Conservation (phyloP, 768 basidiomycete species). For the Grammothele lineata region DNA sequence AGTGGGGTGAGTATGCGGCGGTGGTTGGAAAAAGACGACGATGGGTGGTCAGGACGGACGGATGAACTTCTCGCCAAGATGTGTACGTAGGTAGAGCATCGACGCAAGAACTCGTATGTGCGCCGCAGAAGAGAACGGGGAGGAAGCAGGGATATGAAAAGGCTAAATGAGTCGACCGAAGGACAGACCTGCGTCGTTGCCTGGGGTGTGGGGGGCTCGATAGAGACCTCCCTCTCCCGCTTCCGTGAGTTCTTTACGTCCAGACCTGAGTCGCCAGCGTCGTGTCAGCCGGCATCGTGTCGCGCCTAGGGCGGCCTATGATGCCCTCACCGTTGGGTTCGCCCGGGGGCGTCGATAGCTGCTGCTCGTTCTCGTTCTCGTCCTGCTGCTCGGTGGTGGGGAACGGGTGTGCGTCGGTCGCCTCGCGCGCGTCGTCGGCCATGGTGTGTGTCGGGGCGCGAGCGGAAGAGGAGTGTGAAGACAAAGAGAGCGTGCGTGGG, state of each 20-base stretch:
- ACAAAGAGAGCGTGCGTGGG: conserved; percentile 10
- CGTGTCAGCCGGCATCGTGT: neutral
- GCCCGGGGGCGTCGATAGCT: conserved; percentile 10
- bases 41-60: neutral
- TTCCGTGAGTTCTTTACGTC: conserved; percentile 57
- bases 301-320: neutral
- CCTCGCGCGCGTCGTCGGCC: conserved; percentile 1
- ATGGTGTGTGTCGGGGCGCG: neutral
- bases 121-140: too few species aligned
- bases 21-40: neutral
- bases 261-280: conserved; percentile 7
- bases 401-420: neutral
- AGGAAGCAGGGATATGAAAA: neutral
- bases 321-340: conserved; percentile 10
- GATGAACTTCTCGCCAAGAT: neutral
- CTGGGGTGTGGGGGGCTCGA: conserved; percentile 52
- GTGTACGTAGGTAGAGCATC: neutral
- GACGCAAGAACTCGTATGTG: too few species aligned
- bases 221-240: conserved; percentile 73
- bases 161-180: conserved; percentile 10
- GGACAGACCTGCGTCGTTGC: conserved; percentile 29
- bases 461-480: conserved; percentile 2
- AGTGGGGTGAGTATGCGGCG: conserved; percentile 13
- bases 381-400: neutral
- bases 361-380: neutral